phyloP scores from a whole-genome alignment of 495 filamentous ascomycete genomes.

The Cercophora scortea region DNA sequence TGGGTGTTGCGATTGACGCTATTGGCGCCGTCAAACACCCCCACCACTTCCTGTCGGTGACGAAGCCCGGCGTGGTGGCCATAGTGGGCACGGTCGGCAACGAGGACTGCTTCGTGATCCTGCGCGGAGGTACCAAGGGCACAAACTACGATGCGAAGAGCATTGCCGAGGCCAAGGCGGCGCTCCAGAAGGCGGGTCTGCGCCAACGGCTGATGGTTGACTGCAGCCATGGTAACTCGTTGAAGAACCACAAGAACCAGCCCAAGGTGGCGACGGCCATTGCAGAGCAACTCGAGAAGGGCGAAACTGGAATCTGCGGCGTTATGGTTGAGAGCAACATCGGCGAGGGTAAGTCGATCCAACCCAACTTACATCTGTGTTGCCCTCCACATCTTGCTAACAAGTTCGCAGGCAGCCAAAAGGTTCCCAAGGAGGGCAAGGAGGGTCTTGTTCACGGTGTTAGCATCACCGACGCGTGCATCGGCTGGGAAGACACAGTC shows the following conservation, averaged over 20 bases:
- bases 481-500: conserved; percentile 91
- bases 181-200: conserved; percentile 21
- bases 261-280: conserved; percentile 83
- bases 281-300: conserved; percentile 75
- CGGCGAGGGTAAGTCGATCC: conserved; percentile 61
- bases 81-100: conserved; percentile 95
- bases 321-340: conserved; percentile 99
- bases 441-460: conserved; percentile 86
- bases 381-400: conserved; percentile 6
- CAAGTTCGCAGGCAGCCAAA: conserved; percentile 62
- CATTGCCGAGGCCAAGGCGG: conserved; percentile 44
- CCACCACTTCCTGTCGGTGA: conserved; percentile 97
- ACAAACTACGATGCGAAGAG: conserved; percentile 89
- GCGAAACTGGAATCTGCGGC: conserved; percentile 87
- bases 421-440: conserved; percentile 86
- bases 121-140: conserved; percentile 86
- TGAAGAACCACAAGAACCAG: conserved; percentile 96
- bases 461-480: conserved; percentile 97
- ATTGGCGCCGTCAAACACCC: conserved; percentile 89
- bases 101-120: conserved; percentile 96
- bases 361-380: neutral
- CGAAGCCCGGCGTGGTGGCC: conserved; percentile 91
- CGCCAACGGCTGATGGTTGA: conserved; percentile 87
- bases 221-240: conserved; percentile 93
- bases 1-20: conserved; percentile 90